A percentile compares a stretch with the other conserved stretches of the same genome.
phyloP scores from a whole-genome alignment of 495 filamentous ascomycete genomes.

The Viridothelium virens region DNA sequence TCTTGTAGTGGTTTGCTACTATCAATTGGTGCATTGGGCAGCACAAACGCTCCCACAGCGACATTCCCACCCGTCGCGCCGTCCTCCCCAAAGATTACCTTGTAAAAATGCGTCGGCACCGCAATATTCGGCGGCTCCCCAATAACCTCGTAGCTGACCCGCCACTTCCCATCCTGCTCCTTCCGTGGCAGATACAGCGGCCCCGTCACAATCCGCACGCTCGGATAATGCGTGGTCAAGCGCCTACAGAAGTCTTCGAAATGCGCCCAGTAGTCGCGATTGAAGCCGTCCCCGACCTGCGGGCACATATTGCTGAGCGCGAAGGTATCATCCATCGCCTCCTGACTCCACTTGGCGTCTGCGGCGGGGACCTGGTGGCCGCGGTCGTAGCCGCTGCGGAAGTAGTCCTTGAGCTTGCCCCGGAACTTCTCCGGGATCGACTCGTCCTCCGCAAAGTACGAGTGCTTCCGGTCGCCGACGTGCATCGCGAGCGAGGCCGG shows the following conservation, averaged over 20 bases:
- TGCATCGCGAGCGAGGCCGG: constrained; percentile 67
- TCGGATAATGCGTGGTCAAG: constrained; percentile 72
- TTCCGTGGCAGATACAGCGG: constrained; percentile 82
- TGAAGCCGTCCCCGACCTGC: constrained; percentile 95
- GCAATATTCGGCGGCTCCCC: constrained; percentile 88
- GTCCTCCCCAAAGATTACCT: constrained; percentile 93
- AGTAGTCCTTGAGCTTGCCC: constrained; percentile 85
- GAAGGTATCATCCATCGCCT: constrained; percentile 92
- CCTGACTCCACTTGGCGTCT: constrained; percentile 90
- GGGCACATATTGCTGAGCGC: constrained; percentile 92
- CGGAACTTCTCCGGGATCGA: constrained; percentile 78
- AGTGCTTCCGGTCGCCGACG: constrained; percentile 77
- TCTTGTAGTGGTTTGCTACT: constrained; percentile 77
- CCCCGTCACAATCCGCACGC: constrained; percentile 84
- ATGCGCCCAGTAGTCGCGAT: constrained; percentile 97
- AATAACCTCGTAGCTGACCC: constrained; percentile 94
- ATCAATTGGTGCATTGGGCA: constrained; percentile 85
- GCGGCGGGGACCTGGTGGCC: constrained; percentile 87
- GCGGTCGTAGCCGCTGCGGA: constrained; percentile 71
- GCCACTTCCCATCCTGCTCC: constrained; percentile 84
- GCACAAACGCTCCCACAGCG: constrained; percentile 84
- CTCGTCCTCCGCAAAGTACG: constrained; percentile 71
- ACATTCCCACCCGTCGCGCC: constrained; percentile 65
- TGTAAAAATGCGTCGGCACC: constrained; percentile 98
- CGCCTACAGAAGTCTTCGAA: constrained; percentile 94